Evolutionary conservation across 768 basidiomycete genomes (phyloP), one percentile per base, ranked within the genome.

Genomic region (Suillus discolor): DNA sequence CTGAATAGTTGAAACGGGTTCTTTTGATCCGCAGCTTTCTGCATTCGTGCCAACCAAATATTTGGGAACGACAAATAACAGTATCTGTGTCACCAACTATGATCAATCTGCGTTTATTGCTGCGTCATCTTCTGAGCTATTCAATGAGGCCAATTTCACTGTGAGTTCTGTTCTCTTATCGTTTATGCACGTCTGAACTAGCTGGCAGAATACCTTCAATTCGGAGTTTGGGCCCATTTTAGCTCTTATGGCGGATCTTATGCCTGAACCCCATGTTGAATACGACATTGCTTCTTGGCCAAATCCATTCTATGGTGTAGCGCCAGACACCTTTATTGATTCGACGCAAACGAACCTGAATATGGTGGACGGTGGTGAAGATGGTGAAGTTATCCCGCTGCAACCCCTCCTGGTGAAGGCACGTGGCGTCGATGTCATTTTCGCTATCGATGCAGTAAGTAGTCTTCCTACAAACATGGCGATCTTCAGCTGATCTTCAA

Each of bases 381-480:
- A 81, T 53, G 81, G 81, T 16, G 77, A 83, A 67, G 69, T 81
- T 60, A 73, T 85, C 44, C 84, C 85, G 4, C 38, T 85, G 20
- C 82, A 83, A 59, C 86, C 86, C 2, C 77, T 87, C 45, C 78
- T 86, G 15, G 79, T 84, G 57, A 74, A 79, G 45, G 77, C 77
- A 28, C 81, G 86, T 53, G 74, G 70, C 0, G 69, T 86, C 61
- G 86, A 87, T 65, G 78, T 80, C 8, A 82, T 87, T 68, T 57
- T 87, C 39, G 84, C 84, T 0, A 79, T 86, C 55, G 86, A 87
- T 69, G 79, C 76, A 12, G 72, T 76, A 70, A 63, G 78, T 12
- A 18, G 77, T 72, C 23, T 6, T 41, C 2, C 11, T 25, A 70
- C 38, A 6, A 61, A 25, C 34, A 25, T 11, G 28, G 12, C 11